phyloP scores from a whole-genome alignment of 2,329 filamentous ascomycete genomes.

The Neoascochyta sp. region DNA sequence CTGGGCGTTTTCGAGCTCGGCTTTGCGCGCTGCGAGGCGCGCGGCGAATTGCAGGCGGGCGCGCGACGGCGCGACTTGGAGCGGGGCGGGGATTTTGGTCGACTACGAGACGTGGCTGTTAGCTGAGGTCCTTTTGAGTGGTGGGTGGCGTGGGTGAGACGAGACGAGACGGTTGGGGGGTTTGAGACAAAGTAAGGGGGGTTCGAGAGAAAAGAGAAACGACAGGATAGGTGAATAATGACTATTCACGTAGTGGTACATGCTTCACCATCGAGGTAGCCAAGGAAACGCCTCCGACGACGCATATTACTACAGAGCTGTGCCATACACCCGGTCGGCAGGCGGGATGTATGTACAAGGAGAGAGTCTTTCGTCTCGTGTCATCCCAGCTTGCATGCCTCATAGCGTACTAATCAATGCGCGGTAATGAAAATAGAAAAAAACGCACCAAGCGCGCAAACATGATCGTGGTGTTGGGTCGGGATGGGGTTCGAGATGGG shows the following conservation, averaged over 20 bases:
- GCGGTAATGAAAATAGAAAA: conserved; percentile 15
- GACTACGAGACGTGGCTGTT: too few species aligned
- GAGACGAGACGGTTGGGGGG: neutral
- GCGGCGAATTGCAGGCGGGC: conserved; percentile 89
- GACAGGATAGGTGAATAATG: conserved; percentile 2
- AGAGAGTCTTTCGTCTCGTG: conserved; percentile 8
- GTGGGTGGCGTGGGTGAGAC: neutral
- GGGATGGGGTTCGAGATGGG: conserved; percentile 12
- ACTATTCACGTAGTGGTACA: too few species aligned
- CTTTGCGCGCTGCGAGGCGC: conserved; percentile 59
- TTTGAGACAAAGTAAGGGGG: conserved; percentile 45
- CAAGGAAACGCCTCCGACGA: conserved; percentile 16
- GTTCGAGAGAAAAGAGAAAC: neutral
- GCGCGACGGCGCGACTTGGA: conserved; percentile 82
- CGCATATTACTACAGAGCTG: conserved; percentile 33
- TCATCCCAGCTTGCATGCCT: conserved; percentile 11
- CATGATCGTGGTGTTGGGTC: conserved; percentile 27
- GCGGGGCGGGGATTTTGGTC: conserved; percentile 47
- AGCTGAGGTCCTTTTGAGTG: neutral
- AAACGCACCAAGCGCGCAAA: conserved; percentile 40
- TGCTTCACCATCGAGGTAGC: too few species aligned
- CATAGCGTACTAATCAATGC: conserved; percentile 11
- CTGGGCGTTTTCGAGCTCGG: conserved; percentile 20
- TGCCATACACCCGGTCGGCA: conserved; percentile 24
- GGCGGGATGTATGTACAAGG: conserved; percentile 30